Percentiles rank a stretch among this genome's conserved stretches.
These are phyloP conservation scores for Yamadazyma scolyti DNA, from an alignment of 805 yeast genomes.

Conservation along the genomic window DNA sequence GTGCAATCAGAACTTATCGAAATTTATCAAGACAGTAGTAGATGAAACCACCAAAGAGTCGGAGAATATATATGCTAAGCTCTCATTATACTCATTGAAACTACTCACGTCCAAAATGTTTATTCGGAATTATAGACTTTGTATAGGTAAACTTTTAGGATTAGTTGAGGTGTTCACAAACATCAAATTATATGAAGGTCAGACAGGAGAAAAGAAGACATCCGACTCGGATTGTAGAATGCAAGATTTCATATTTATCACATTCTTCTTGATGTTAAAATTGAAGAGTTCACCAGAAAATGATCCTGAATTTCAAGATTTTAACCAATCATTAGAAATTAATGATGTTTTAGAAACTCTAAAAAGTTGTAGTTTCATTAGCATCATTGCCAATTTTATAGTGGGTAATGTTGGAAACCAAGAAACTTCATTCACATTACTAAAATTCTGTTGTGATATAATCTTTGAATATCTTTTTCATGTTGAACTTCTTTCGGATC, in stretches of 20 bases:
- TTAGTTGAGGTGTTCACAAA: constrained; percentile 25
- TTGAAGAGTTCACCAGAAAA: constrained; percentile 21
- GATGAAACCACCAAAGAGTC: constrained; percentile 18
- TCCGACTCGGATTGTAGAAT: constrained; percentile 11
- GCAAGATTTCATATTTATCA: constrained; percentile 34
- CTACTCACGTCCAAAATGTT: constrained; percentile 36
- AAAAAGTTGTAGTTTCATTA: constrained; percentile 21
- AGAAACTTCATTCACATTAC: constrained; percentile 25
- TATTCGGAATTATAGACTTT: constrained; percentile 29
- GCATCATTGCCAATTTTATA: constrained; percentile 27
- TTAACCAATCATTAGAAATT: constrained; percentile 10
- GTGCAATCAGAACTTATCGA: constrained; percentile 36
- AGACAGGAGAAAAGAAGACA: constrained; percentile 2
- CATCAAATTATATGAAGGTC: constrained; percentile 4
- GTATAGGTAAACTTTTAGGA: constrained; percentile 37
- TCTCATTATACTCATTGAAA: constrained; percentile 31
- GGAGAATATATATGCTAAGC: constrained; percentile 21
- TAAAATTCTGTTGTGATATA: constrained; percentile 38
- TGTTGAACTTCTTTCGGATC: constrained; percentile 29
- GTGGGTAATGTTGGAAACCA: constrained; percentile 19
- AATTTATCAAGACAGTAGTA: constrained; percentile 27
- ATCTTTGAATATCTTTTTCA: constrained; percentile 39
- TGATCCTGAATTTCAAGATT: constrained; percentile 12
- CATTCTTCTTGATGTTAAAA: constrained; percentile 30
- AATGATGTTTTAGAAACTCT: constrained; percentile 18